Conservation (phyloP, 1,284 basidiomycete species). For the Calocybe gambosa region DNA sequence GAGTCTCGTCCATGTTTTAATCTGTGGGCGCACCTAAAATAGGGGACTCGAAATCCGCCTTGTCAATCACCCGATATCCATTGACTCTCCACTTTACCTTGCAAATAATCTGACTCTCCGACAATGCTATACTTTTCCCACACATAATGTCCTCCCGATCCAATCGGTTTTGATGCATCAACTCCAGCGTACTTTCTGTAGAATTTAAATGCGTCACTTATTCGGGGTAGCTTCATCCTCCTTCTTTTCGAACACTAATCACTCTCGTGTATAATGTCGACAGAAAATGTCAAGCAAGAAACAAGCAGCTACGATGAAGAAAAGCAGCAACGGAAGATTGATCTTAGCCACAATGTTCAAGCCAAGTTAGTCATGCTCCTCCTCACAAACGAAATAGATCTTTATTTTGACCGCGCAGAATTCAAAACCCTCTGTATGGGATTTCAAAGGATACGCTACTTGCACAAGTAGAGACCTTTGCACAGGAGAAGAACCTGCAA, state of each 20-base stretch:
- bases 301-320: slow-evolving; percentile 8
- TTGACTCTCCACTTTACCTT: no score
- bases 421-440: slow-evolving; percentile 52
- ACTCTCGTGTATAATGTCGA: neutral
- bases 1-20: no score
- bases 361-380: slow-evolving; percentile 25
- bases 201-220: no score
- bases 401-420: slow-evolving; percentile 24
- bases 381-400: neutral
- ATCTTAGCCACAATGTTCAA: slow-evolving; percentile 34
- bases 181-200: no score
- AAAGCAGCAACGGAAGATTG: slow-evolving; percentile 21
- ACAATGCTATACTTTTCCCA: no score
- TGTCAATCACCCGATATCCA: no score
- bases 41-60: no score
- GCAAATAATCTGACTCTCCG: no score
- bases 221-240: neutral
- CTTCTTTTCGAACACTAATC: no score
- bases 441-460: slow-evolving; percentile 38
- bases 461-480: slow-evolving; percentile 40
- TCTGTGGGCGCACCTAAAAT: no score
- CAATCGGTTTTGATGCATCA: no score
- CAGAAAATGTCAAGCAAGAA: slow-evolving; percentile 16
- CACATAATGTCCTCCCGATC: no score
- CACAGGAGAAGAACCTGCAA: slow-evolving; percentile 38